Base-by-base conservation (phyloP, 225 moss, liverwort and hornwort species). In the Lunularia cruciata region DNA sequence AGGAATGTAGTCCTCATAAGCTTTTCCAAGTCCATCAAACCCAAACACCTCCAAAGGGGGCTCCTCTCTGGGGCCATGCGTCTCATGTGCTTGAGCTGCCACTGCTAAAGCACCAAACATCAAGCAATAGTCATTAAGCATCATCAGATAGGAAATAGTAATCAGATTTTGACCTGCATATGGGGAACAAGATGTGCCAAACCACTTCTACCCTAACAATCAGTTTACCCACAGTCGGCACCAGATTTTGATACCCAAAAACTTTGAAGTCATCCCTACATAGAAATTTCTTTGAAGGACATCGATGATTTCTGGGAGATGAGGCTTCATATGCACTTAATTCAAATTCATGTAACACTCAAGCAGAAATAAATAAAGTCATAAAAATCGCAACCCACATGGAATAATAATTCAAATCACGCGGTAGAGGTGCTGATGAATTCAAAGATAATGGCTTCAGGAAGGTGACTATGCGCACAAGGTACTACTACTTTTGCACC, bases 1-100 rank as follows among this genome's bases (percentile, higher is more conserved):
- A 30, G 76, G 72, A n/a, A 67, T 77, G 45, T 87, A 87, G 26
- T 87, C 87, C 43, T 81, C 79, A 8, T 72, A 66, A 57, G 68
- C 57, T 47, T 74, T 82, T 58, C 84, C 87, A 7, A 84, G 82
- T 56, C 87, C 87, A 71, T 87, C 87, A 53, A 87, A 87, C 34
- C 87, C 87, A 36, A 87, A 87, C 4, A 64, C 35, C 71, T 81
- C 79, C 55, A 37, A 49, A 3, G 56, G 46, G 39, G 25, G 33
- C 48, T 64, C 43, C 2, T n/a, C 47, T 47, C 61, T 61, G 10
- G 8, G 30, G 27, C 51, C 12, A 58, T 73, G 40, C 64, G 42
- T 22, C 12, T 64, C 73, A 30, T 39, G 8, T 7, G 48, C 8
- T 59, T 70, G 28, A 25, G 62, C 42, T 19, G 20, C 67, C 14